Base-by-base conservation (phyloP, 768 basidiomycete genomes). In the Auriscalpium vulgare region DNA sequence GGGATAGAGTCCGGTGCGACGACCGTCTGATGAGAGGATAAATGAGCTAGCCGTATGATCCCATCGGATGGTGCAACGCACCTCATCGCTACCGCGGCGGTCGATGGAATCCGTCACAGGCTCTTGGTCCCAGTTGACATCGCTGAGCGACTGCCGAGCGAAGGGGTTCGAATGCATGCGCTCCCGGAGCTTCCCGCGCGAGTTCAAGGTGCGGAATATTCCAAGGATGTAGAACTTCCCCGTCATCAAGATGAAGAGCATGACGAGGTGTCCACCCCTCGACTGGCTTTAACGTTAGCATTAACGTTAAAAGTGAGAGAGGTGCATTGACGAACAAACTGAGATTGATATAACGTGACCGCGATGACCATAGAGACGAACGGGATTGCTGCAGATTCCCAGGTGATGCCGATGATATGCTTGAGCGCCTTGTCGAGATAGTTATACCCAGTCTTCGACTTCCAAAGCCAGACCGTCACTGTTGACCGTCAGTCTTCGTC, bases 171-270 rank as follows among this genome's bases (percentile, higher is more conserved):
- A 75, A 14, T 70, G 67, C 62, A 80, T 71, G 10, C 60, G 61
- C 37, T 56, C 59, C 23, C 67, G 67, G 55, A 71, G 61, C 49
- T 56, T 52, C 13, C 60, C 58, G 47, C 71, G 65, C 49, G 67
- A 63, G 58, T 69, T 68, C n/a, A 69, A 54, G 8, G 61, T 67
- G n/a, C 65, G 68, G 29, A 66, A 50, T 21, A 68, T 56, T 36
- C 64, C 67, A 17, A 67, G 58, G 11, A 62, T 65, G 53, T 66
- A 80, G 56, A 81, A 69, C 62, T 81, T 81, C 38, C 79, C 78
- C 3, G 78, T 77, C 49, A 78, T 64, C 16, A 80, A 63, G 37
- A 75, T 68, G 62, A 81, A 80, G 59, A 80, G 74, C 6, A 80
- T 62, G 36, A 77, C 72, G 8, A 80, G 61, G n/a, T 66, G 52